Evolutionary conservation across 495 filamentous ascomycete genomes (phyloP).

Genomic region (Lasiosphaeris hirsuta): DNA sequence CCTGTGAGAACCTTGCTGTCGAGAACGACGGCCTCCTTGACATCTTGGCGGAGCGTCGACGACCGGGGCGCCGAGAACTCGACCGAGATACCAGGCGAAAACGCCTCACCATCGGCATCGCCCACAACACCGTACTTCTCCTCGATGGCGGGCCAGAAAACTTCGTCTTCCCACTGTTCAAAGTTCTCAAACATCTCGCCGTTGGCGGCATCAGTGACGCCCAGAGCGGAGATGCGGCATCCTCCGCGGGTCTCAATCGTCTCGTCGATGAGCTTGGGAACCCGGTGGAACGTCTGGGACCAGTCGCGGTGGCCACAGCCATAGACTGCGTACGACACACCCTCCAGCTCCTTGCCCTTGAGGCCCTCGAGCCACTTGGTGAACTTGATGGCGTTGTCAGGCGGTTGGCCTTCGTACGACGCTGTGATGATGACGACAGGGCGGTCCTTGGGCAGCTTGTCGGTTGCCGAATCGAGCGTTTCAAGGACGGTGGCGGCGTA

Average conservation of each 20-base stretch:
- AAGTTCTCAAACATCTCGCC: conserved; percentile 69
- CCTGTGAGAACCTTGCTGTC: conserved; percentile 54
- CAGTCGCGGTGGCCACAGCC: conserved; percentile 62
- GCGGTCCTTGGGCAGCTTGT: conserved; percentile 56
- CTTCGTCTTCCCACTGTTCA: conserved; percentile 64
- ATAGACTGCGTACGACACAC: conserved; percentile 62
- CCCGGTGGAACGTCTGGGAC: conserved; percentile 66
- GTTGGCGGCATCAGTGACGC: conserved; percentile 58
- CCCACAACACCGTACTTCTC: conserved; percentile 39
- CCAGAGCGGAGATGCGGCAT: conserved; percentile 50
- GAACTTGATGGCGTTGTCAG: conserved; percentile 71
- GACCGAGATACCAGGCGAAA: conserved; percentile 44
- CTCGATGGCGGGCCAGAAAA: conserved; percentile 64
- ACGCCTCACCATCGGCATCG: conserved; percentile 10
- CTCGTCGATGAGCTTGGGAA: conserved; percentile 62
- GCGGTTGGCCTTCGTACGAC: conserved; percentile 72
- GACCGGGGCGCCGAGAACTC: conserved; percentile 57
- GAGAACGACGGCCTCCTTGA: conserved; percentile 59
- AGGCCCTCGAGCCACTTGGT: conserved; percentile 59
- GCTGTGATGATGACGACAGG: conserved; percentile 67
- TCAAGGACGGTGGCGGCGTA: conserved; percentile 54
- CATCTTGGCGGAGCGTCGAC: conserved; percentile 62
- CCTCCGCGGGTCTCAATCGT: conserved; percentile 48
- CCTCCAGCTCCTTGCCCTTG: conserved; percentile 48
- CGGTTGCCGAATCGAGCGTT: conserved; percentile 58